Percentiles rank a stretch among this genome's conserved stretches.
phyloP scores from a whole-genome alignment of 768 basidiomycete species.

The Lentinus brumalis region DNA sequence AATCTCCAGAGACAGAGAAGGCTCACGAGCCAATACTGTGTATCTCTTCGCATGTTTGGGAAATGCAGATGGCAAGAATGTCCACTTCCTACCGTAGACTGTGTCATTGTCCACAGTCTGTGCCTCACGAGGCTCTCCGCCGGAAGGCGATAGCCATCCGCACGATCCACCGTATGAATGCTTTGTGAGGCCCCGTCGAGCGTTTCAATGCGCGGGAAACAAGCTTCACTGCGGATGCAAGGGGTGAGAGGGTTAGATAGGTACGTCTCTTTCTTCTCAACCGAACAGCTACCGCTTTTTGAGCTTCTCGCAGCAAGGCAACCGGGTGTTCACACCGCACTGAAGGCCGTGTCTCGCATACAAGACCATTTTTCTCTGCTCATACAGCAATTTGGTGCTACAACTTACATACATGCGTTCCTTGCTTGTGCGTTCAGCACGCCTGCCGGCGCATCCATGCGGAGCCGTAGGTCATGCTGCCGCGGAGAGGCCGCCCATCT shows the following conservation, averaged over 20 bases:
- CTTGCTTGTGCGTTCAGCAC: neutral
- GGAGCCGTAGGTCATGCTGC: neutral
- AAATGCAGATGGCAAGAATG: too few relatives aligned
- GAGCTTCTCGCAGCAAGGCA: neutral
- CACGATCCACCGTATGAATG: too few relatives aligned
- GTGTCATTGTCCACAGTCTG: too few relatives aligned
- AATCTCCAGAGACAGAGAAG: too few relatives aligned
- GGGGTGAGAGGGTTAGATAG: neutral
- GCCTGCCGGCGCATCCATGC: neutral
- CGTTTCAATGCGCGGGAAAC: neutral
- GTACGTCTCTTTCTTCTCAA: neutral
- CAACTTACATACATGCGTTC: neutral
- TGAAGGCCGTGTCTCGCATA: too few relatives aligned
- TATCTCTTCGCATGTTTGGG: too few relatives aligned
- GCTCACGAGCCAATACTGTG: too few relatives aligned
- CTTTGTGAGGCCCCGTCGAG: too few relatives aligned
- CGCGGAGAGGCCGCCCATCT: neutral
- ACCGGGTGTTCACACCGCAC: neutral
- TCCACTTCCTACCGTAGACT: too few relatives aligned
- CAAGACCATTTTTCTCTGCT: too few relatives aligned
- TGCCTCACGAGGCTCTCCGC: neutral
- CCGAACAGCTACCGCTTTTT: neutral
- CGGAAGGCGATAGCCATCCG: neutral
- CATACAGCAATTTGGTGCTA: too few relatives aligned
- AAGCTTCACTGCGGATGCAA: neutral